phyloP scores from a whole-genome alignment of 495 filamentous ascomycete genomes.

The Podospora appendiculata region DNA sequence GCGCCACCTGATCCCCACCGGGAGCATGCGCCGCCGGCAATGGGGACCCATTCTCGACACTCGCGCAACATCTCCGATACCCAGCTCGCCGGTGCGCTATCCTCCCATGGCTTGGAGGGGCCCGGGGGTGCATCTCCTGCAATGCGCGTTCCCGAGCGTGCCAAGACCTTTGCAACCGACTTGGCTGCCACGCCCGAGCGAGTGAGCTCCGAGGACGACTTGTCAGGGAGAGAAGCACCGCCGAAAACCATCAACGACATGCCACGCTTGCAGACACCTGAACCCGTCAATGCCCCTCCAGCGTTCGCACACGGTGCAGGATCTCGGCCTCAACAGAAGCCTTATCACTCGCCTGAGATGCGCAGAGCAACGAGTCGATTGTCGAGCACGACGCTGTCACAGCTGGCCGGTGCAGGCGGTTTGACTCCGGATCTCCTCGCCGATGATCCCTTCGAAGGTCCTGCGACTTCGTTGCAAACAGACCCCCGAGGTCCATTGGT shows the following conservation, averaged over 20 bases:
- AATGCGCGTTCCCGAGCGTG: conserved; percentile 21
- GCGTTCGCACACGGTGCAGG: conserved; percentile 52
- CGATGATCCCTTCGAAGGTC: conserved; percentile 8
- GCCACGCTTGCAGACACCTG: conserved; percentile 51
- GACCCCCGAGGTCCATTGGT: conserved; percentile 34
- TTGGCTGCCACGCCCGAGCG: conserved; percentile 43
- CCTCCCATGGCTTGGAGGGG: conserved; percentile 8
- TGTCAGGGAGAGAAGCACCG: conserved; percentile 14
- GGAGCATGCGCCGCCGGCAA: conserved; percentile 38
- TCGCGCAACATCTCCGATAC: conserved; percentile 32
- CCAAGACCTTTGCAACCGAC: conserved; percentile 27
- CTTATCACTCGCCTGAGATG: conserved; percentile 65
- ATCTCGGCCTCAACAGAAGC: conserved; percentile 53
- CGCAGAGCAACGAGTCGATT: conserved; percentile 71
- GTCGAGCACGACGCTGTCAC: conserved; percentile 70
- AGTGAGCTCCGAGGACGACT: conserved; percentile 52
- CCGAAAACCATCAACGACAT: conserved; percentile 41
- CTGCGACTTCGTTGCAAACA: conserved; percentile 18
- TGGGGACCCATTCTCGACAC: conserved; percentile 30
- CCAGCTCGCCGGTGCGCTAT: conserved; percentile 10
- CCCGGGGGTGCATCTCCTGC: conserved; percentile 10
- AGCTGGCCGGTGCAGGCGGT: conserved; percentile 60
- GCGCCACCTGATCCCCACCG: conserved; percentile 31
- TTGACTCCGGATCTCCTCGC: conserved; percentile 21
- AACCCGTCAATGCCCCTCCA: conserved; percentile 68